These are phyloP conservation scores for Halenospora varia DNA, from an alignment of 495 filamentous ascomycete species.

Conservation along the genomic window DNA sequence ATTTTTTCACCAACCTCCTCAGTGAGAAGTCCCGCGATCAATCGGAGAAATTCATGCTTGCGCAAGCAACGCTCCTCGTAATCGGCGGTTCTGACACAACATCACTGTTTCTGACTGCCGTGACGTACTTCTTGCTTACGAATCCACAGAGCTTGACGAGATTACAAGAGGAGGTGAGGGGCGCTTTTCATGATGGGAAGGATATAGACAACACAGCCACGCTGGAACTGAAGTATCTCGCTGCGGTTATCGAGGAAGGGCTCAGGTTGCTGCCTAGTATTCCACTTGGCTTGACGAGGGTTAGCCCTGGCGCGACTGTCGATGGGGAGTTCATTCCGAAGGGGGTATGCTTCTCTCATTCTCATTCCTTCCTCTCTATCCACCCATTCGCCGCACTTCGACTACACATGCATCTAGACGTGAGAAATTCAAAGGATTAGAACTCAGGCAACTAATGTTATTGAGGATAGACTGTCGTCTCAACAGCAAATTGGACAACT, in stretches of 20 bases:
- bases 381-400: no score
- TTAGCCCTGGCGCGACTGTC: neutral
- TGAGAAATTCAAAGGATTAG: no score
- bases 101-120: no score
- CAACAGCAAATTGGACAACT: neutral
- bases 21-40: no score
- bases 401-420: no score
- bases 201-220: neutral
- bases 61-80: no score
- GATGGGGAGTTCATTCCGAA: neutral
- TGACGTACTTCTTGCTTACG: neutral
- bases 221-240: neutral
- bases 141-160: neutral
- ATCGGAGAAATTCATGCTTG: no score
- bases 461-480: no score
- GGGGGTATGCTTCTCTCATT: neutral
- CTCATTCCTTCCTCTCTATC: neutral
- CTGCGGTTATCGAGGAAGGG: neutral
- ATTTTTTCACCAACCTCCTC: no score
- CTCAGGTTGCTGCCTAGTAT: neutral
- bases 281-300: neutral
- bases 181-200: neutral
- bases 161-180: neutral
- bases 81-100: no score
- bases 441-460: no score